A percentile compares a stretch with the other conserved stretches of the same genome.
Conservation (phyloP, 345 rosid species). For the Aquilaria malaccensis region DNA sequence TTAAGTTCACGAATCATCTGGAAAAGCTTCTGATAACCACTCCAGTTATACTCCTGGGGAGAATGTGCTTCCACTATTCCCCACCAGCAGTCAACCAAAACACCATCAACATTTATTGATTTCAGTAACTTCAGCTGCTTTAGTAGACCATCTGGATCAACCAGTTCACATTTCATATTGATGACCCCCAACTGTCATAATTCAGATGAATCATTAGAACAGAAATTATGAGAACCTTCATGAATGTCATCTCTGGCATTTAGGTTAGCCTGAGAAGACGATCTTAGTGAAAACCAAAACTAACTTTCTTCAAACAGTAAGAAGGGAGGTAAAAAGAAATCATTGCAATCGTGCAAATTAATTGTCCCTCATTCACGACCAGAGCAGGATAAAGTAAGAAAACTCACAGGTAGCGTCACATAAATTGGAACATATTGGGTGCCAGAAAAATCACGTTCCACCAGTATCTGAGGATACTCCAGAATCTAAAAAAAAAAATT, state of each 20-base stretch:
- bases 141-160: constrained; percentile 74
- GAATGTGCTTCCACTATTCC: constrained; percentile 92
- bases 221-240: constrained; percentile 6
- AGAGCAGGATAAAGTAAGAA: constrained; percentile 10
- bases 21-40: constrained; percentile 74
- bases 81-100: constrained; percentile 99
- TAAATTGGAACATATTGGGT: constrained; percentile 79
- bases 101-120: constrained; percentile 76
- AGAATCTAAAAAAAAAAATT: constrained; percentile 34
- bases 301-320: neutral
- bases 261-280: constrained; percentile 7
- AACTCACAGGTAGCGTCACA: constrained; percentile 88
- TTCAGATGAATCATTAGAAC: constrained; percentile 9
- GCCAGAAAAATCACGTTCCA: constrained; percentile 80
- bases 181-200: constrained; percentile 73
- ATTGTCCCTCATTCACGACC: neutral
- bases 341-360: neutral
- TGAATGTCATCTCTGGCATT: neutral
- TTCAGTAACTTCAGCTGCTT: constrained; percentile 76
- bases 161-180: constrained; percentile 89
- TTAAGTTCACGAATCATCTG: constrained; percentile 76
- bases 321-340: neutral
- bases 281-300: constrained; percentile 5
- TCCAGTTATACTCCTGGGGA: constrained; percentile 93
- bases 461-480: constrained; percentile 44